Evolutionary conservation across 2,329 filamentous ascomycete genomes (phyloP).

Genomic region (Diaporthe sp.): DNA sequence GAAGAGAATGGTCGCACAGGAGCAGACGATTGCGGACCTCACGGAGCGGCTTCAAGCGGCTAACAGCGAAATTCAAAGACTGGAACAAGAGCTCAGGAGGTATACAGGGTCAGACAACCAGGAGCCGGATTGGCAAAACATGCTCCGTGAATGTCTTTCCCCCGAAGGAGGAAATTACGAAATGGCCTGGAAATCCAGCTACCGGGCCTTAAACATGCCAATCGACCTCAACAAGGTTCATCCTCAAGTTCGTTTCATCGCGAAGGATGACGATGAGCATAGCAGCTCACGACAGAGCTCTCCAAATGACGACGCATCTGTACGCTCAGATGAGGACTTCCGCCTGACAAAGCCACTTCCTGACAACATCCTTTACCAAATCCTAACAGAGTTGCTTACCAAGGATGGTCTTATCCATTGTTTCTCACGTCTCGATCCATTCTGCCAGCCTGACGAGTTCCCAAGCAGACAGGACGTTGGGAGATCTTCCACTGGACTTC

Average conservation of each 20-base stretch:
- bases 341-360: neutral
- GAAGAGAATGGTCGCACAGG: neutral
- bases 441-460: neutral
- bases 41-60: neutral
- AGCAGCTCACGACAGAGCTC: neutral
- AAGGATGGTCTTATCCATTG: constrained; percentile 24
- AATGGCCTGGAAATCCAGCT: constrained; percentile 10
- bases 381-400: constrained; percentile 22
- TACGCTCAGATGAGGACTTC: neutral
- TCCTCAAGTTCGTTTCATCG: constrained; percentile 11
- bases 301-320: neutral
- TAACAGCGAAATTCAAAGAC: neutral
- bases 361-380: neutral
- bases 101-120: neutral
- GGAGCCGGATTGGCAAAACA: neutral
- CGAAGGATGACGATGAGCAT: neutral
- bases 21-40: neutral
- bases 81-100: neutral
- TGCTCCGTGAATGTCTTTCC: neutral
- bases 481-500: neutral
- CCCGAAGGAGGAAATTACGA: neutral
- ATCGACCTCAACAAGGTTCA: neutral
- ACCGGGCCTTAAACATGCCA: constrained; percentile 28
- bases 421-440: constrained; percentile 27
- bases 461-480: neutral